Evolutionary conservation across 306 rosid species (phyloP), one percentile per base, ranked within the genome.

Genomic region (Rosa lucieae): DNA sequence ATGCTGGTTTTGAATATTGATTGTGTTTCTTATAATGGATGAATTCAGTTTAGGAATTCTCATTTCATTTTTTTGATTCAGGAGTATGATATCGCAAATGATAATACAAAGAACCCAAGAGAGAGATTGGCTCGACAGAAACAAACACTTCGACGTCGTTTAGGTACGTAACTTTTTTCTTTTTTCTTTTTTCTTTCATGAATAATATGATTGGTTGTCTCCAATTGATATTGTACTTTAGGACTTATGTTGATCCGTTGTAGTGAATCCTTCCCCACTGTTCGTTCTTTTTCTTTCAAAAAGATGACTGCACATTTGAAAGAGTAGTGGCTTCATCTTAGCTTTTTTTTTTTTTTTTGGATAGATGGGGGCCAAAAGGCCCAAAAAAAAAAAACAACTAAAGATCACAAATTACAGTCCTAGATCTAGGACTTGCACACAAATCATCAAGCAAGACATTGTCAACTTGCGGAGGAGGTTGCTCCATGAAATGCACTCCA

Each of bases 61-160:
- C 9, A n/a, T 59, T 40, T 72, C 46, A 49, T n/a, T 20, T 61
- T 83, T 84, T 74, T 49, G 48, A 83, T 86, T 86, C 93, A 94
- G 99, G 99, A 94, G 85, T 94, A 89, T 46, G 99, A 94, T 84
- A 79, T 91, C 18, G 88, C 82, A 67, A 91, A 70, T 85, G 99
- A 94, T 70, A 91, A 81, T 70, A 62, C 65, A 81, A 92, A 92
- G 84, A 92, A 84, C 78, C 93, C 99, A 6, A 92, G 86, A 90
- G 97, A 94, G 85, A 89, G 97, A 21, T 79, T 94, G 89, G 99
- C 94, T 83, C 95, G 97, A 73, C 99, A 94, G 70, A 94, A 94
- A 79, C 97, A 91, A 87, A 91, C 90, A 80, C 99, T 94, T 76
- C 93, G 89, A 68, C 93, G 95, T 12, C 97, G 97, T 61, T 84